Base-by-base conservation (phyloP, 2,329 filamentous ascomycete species). In the Apiospora marii region DNA sequence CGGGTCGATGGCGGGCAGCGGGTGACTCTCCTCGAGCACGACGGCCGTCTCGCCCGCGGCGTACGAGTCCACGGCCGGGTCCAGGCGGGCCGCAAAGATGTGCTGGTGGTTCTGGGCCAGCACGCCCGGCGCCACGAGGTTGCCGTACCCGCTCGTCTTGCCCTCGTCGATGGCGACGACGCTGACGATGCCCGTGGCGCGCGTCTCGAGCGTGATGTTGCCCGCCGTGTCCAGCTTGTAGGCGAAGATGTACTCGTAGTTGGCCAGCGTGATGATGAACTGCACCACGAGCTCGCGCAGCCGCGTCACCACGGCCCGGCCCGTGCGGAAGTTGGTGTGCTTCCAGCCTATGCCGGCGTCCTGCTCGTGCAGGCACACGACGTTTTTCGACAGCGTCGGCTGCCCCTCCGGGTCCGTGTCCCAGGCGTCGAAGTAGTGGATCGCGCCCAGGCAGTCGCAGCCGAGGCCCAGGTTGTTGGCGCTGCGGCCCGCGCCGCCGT, bases 271-370 rank as follows among this genome's bases (percentile, higher is more conserved):
- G 74, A 91, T 89, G 80, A 93, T 91, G 78, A 89, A 91, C 76
- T 93, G 91, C 2, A 93, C 80, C 0, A 93, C 90, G 2, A 93
- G 85, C 75, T 92, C 88, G 0, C 91, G 87, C 72, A 87, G 85
- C 10, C 92, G 85, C 0, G 88, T 89, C 0, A 92, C 89, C 1
- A 91, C 89, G 0, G 90, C 90, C 1, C 89, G 86, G 41, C 86
- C 85, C 0, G 90, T 93, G 4, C 91, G 85, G 83, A 88, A 92
- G 82, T 93, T 92, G 6, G 90, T 92, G 81, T 93, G 91, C 78
- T 93, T 93, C 90, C 91, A 93, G 8, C 87, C 86, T 58, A 93
- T 92, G 5, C 92, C 92, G 70, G 89, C 88, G 76, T 93, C 92
- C 77, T 92, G 89, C 79, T 93, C 92, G 77, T 93, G 92, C 4